These are phyloP conservation scores for Pichia phayaonensis DNA, from an alignment of 805 yeast species.

Conservation along the genomic window DNA sequence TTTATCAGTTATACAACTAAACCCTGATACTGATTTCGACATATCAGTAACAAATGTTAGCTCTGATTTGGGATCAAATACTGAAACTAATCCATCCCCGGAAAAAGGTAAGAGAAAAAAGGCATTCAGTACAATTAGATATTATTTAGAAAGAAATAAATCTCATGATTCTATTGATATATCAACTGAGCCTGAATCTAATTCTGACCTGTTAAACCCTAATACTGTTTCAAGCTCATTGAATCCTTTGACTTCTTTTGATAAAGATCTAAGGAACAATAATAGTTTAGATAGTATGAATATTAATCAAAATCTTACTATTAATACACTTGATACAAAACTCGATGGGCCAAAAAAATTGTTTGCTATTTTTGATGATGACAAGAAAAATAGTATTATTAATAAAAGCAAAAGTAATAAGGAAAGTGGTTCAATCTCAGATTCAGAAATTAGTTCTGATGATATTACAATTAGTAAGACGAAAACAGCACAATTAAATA, in stretches of 20 bases:
- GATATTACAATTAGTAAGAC: slow-evolving; percentile 2
- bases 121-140: slow-evolving; percentile 5
- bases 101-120: slow-evolving; percentile 4
- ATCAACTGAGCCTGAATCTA: neutral
- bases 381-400: neutral
- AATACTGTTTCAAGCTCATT: neutral
- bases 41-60: neutral
- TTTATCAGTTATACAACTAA: neutral
- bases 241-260: neutral
- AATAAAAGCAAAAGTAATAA: neutral
- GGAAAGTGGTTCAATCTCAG: neutral
- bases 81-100: neutral
- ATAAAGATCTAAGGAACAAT: neutral
- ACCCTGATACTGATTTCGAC: neutral
- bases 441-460: slow-evolving; percentile 9
- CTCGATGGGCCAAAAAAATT: neutral
- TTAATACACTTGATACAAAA: neutral
- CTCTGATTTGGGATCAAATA: neutral
- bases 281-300: neutral
- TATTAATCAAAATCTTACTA: neutral
- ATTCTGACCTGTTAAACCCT: neutral
- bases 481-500: neutral
- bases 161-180: neutral
- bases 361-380: neutral
- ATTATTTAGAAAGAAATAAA: slow-evolving; percentile 7